Evolutionary conservation across 1,284 basidiomycete species (phyloP).

Genomic region (Apiotrichum siamense): DNA sequence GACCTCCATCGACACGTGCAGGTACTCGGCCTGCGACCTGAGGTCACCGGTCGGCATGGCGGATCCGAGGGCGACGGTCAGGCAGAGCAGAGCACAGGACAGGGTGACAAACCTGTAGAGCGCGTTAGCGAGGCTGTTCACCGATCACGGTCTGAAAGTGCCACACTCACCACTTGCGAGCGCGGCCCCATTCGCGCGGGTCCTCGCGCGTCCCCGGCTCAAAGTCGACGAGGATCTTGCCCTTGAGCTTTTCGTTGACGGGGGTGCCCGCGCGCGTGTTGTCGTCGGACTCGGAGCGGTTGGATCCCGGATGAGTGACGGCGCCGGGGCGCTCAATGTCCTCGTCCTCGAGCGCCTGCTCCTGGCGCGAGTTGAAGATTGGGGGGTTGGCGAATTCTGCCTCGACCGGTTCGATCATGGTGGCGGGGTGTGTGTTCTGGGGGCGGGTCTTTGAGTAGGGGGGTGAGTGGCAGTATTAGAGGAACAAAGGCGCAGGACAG

Average conservation of each 20-base stretch:
- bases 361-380: constrained; percentile 27
- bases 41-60: constrained; percentile 50
- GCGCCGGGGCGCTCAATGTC: constrained; percentile 17
- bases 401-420: constrained; percentile 36
- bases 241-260: constrained; percentile 14
- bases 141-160: neutral
- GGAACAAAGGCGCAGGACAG: neutral
- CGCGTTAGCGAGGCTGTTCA: neutral
- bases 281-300: neutral
- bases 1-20: constrained; percentile 46
- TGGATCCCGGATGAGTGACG: neutral
- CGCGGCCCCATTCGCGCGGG: constrained; percentile 33
- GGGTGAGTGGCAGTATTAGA: neutral
- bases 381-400: constrained; percentile 36
- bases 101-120: constrained; percentile 29
- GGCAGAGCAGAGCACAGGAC: constrained; percentile 28
- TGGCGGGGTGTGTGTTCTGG: neutral
- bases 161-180: constrained; percentile 31
- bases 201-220: constrained; percentile 26
- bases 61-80: constrained; percentile 45
- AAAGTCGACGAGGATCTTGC: constrained; percentile 29
- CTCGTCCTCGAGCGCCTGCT: constrained; percentile 23
- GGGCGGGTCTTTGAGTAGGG: neutral
- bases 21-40: constrained; percentile 27
- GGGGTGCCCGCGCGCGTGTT: neutral